A percentile compares a stretch with the other conserved stretches of the same genome.
These are phyloP conservation scores for Durusdinium trenchii DNA, from an alignment of 73 alveolate species.

Conservation along the genomic window DNA sequence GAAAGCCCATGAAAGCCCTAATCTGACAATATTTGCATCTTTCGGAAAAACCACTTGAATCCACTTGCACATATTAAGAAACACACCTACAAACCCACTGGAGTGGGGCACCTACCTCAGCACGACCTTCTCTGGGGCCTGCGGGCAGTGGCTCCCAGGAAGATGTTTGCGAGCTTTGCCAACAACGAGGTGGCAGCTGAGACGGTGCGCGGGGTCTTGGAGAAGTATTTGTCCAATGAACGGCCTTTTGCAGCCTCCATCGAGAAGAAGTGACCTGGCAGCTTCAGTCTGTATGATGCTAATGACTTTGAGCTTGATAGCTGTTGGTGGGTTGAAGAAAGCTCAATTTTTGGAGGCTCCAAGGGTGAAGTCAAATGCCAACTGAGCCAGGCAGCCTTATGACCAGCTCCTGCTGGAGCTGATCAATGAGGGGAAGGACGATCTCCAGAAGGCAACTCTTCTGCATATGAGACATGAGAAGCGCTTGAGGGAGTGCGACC, in stretches of 20 bases:
- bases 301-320: neutral
- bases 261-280: slow-evolving; percentile 17
- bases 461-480: neutral
- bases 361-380: neutral
- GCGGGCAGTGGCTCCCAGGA: neutral
- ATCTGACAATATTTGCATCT: too few species aligned
- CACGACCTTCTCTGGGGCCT: too few species aligned
- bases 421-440: slow-evolving; percentile 63
- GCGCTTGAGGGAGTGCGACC: neutral
- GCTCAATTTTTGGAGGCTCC: neutral
- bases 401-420: slow-evolving; percentile 90
- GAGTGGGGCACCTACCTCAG: too few species aligned
- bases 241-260: slow-evolving; percentile 84
- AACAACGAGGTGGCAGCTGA: slow-evolving; percentile 55
- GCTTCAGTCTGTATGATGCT: neutral
- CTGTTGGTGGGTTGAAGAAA: neutral
- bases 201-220: slow-evolving; percentile 90
- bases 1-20: too few species aligned
- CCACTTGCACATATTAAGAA: too few species aligned
- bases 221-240: slow-evolving; percentile 86
- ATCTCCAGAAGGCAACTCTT: slow-evolving; percentile 25
- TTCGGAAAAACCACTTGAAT: too few species aligned
- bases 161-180: slow-evolving; percentile 75
- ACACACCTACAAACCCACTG: too few species aligned
- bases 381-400: slow-evolving; percentile 41